A percentile compares a stretch with the other conserved stretches of the same genome.
These are phyloP conservation scores for Avena sativa DNA, from an alignment of 176 grass and related monocot species.

Conservation along the genomic window DNA sequence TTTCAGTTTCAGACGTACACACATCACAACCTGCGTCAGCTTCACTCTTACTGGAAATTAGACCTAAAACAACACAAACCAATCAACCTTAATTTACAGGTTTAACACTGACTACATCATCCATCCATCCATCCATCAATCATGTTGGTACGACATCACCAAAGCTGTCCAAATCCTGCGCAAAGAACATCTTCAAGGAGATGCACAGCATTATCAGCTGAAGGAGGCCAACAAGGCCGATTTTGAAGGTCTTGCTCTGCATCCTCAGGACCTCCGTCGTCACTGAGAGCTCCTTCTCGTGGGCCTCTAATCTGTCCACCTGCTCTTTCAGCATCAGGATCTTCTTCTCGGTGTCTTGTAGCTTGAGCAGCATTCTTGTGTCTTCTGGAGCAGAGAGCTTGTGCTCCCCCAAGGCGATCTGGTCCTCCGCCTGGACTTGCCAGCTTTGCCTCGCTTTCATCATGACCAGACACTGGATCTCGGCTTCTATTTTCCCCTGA, in stretches of 20 bases:
- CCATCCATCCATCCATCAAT: not conserved
- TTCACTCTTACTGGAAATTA: not conserved
- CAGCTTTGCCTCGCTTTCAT: constrained; percentile 54
- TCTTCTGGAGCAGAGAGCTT: constrained; percentile 16
- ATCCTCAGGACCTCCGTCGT: constrained; percentile 56
- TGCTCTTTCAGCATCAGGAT: constrained; percentile 50
- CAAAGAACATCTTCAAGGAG: constrained; percentile 55
- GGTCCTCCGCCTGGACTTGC: constrained; percentile 59
- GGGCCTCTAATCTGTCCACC: constrained; percentile 53
- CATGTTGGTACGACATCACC: constrained; percentile 58
- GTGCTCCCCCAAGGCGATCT: constrained; percentile 58
- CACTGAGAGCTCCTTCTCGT: constrained; percentile 49
- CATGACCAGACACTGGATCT: constrained; percentile 63
- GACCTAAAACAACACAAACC: constrained; percentile 9
- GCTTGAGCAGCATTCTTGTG: constrained; percentile 23
- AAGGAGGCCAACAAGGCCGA: constrained; percentile 56
- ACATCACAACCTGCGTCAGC: constrained; percentile 13
- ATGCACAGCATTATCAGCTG: constrained; percentile 63
- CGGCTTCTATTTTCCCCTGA: constrained; percentile 60
- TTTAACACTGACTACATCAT: not conserved
- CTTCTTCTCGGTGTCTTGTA: constrained; percentile 53
- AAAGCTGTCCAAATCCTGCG: constrained; percentile 26
- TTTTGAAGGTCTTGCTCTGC: constrained; percentile 57
- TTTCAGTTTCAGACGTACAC: not conserved
- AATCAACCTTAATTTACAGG: constrained; percentile 9